phyloP scores from a whole-genome alignment of 495 filamentous ascomycete genomes.

The Neurospora pannonica region DNA sequence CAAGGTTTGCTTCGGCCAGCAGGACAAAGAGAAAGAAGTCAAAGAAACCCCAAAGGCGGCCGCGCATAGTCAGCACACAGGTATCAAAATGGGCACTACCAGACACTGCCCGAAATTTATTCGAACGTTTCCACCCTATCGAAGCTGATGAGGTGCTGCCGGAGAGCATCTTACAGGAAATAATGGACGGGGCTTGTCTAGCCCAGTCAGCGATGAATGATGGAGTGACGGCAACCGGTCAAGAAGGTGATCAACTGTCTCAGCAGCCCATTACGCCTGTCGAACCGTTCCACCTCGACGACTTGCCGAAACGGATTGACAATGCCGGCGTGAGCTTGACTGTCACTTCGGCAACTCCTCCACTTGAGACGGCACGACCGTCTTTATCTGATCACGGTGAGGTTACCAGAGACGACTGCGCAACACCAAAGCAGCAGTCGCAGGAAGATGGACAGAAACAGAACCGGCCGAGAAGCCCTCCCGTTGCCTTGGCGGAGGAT shows the following conservation, averaged over 20 bases:
- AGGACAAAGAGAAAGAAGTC: slow-evolving; percentile 32
- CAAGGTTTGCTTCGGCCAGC: slow-evolving; percentile 14
- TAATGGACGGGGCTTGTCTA: slow-evolving; percentile 25
- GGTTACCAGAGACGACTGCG: slow-evolving; percentile 3
- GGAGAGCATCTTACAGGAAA: slow-evolving; percentile 31
- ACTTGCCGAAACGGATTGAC: slow-evolving; percentile 16
- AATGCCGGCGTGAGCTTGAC: not conserved
- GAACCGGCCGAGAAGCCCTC: not conserved
- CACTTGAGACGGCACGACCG: slow-evolving; percentile 5
- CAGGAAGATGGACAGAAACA: not conserved
- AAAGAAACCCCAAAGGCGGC: slow-evolving; percentile 26
- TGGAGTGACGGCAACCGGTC: slow-evolving; percentile 2
- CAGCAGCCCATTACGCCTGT: slow-evolving; percentile 17
- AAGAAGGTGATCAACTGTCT: not conserved
- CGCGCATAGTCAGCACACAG: slow-evolving; percentile 20
- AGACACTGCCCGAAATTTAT: slow-evolving; percentile 39
- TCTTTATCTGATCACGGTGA: slow-evolving; percentile 5
- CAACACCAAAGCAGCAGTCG: slow-evolving; percentile 7
- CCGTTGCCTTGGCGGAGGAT: not conserved
- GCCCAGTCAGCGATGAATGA: slow-evolving; percentile 7
- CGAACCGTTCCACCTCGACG: slow-evolving; percentile 30
- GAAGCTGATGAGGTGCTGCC: slow-evolving; percentile 46
- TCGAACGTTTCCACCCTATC: slow-evolving; percentile 34
- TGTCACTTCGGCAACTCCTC: not conserved
- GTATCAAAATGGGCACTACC: slow-evolving; percentile 36